Evolutionary conservation across 768 basidiomycete species (phyloP).

Genomic region (Cystoderma amianthinum): DNA sequence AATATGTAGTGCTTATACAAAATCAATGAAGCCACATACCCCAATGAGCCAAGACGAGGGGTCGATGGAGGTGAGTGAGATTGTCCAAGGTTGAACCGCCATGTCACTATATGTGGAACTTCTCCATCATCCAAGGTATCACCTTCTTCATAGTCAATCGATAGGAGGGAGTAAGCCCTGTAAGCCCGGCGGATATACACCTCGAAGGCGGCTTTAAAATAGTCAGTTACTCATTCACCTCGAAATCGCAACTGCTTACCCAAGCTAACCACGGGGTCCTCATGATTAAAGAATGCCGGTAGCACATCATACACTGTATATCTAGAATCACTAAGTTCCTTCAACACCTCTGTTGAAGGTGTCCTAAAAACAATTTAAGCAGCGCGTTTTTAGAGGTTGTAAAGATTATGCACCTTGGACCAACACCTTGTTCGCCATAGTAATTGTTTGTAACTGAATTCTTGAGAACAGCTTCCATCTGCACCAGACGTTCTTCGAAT

Average conservation of each 20-base stretch:
- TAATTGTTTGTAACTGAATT: conserved; percentile 80
- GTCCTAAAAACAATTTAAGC: conserved; percentile 36
- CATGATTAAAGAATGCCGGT: conserved; percentile 89
- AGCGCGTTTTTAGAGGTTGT: neutral
- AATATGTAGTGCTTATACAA: conserved; percentile 1
- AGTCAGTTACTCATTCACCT: conserved; percentile 2
- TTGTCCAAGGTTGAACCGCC: conserved; percentile 94
- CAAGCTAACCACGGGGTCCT: conserved; percentile 77
- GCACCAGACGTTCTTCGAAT: conserved; percentile 86
- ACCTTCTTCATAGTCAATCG: conserved; percentile 93
- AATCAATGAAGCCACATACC: conserved; percentile 24
- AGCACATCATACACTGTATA: conserved; percentile 98
- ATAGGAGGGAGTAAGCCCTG: conserved; percentile 85
- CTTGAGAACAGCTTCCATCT: conserved; percentile 93
- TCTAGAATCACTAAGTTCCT: conserved; percentile 91
- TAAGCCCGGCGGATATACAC: conserved; percentile 96
- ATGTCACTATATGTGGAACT: conserved; percentile 72
- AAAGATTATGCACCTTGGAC: conserved; percentile 41
- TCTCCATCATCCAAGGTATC: conserved; percentile 82
- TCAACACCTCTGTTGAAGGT: conserved; percentile 81
- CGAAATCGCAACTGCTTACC: conserved; percentile 36
- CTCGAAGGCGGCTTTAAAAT: conserved; percentile 75
- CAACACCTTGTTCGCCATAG: conserved; percentile 78
- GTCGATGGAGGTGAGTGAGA: conserved; percentile 84
- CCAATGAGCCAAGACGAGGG: conserved; percentile 46